phyloP scores from a whole-genome alignment of 2,329 filamentous ascomycete species.

The Stachybotrys chartarum region DNA sequence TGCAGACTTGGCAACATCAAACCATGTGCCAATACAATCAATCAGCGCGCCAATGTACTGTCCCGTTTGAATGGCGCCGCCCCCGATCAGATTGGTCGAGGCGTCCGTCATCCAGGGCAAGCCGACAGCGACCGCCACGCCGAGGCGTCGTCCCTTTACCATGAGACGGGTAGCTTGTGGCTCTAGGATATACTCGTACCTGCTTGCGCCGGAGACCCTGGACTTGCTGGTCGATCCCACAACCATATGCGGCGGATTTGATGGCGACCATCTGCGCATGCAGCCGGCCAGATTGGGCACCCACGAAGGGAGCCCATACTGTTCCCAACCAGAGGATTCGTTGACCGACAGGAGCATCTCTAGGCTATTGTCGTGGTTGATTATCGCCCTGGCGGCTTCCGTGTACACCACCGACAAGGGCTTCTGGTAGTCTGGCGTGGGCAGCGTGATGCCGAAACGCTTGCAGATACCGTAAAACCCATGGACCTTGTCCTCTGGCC shows the following conservation, averaged over 20 bases:
- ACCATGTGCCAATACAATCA: neutral
- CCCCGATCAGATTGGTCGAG: neutral
- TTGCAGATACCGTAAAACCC: neutral
- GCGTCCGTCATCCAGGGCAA: neutral
- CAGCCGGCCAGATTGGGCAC: neutral
- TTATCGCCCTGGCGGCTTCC: neutral
- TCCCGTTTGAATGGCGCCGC: neutral
- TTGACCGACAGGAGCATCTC: neutral
- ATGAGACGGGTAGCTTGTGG: neutral
- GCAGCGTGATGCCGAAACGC: neutral
- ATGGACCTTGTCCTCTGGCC: neutral
- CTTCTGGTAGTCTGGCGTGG: neutral
- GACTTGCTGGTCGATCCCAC: neutral
- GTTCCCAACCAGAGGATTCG: neutral
- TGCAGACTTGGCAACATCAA: neutral
- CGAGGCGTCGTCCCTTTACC: neutral
- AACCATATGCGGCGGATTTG: neutral
- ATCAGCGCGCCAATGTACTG: neutral
- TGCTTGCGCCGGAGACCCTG: neutral
- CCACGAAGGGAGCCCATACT: neutral
- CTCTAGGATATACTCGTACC: neutral
- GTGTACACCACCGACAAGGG: neutral
- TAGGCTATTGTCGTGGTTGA: neutral
- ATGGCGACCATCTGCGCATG: neutral
- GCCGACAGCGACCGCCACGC: neutral